Percentiles rank a stretch among this genome's conserved stretches.
These are phyloP conservation scores for Quercus tomentella DNA, from an alignment of 331 rosid genomes.

Conservation along the genomic window DNA sequence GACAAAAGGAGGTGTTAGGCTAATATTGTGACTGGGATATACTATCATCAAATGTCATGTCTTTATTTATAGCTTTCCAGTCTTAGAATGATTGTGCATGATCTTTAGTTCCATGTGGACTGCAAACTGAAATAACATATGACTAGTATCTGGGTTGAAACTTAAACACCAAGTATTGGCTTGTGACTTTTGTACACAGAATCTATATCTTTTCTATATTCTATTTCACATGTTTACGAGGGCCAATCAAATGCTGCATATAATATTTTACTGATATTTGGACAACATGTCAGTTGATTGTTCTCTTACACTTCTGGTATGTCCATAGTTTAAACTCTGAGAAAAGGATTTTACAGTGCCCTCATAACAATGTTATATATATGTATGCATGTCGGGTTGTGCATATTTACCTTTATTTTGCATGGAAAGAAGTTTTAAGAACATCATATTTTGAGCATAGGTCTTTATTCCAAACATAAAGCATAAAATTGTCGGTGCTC, in stretches of 20 bases:
- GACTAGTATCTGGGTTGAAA: background rate
- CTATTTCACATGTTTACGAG: background rate
- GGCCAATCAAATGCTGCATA: background rate
- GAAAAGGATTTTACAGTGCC: background rate
- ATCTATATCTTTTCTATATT: background rate
- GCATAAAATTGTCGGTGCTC: too few species aligned
- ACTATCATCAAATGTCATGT: background rate
- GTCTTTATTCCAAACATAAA: too few species aligned
- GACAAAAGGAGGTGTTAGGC: background rate
- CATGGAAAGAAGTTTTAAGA: too few species aligned
- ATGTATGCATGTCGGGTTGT: background rate
- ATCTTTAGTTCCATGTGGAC: background rate
- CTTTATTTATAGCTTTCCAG: background rate
- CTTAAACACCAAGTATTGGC: background rate
- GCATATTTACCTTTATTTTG: background rate
- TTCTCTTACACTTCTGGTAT: background rate
- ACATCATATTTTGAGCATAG: too few species aligned
- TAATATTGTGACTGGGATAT: background rate
- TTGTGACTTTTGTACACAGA: background rate
- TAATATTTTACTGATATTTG: too few species aligned
- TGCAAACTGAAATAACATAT: background rate
- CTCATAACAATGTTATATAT: background rate
- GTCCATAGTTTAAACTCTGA: background rate
- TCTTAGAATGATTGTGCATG: background rate
- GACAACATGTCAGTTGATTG: background rate